Conservation (phyloP, 148 eudicot genomes). For the Rhododendron griersonianum region DNA sequence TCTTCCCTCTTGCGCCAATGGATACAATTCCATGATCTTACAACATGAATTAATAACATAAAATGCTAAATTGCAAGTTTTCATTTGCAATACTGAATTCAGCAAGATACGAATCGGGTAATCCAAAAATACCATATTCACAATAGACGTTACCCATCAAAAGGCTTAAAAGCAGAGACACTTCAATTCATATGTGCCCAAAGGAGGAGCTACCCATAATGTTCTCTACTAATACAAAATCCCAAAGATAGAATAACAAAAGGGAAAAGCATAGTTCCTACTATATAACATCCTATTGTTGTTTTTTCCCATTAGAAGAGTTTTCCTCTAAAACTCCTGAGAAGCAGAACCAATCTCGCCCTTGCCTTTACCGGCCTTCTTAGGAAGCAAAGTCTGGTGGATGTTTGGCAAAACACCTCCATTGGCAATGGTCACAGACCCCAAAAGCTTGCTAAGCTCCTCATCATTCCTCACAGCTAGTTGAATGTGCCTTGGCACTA, state of each 20-base stretch:
- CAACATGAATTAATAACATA: background rate
- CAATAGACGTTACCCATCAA: background rate
- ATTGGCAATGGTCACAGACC: constrained; percentile 31
- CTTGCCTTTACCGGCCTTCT: constrained; percentile 27
- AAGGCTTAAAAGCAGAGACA: background rate
- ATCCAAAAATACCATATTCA: background rate
- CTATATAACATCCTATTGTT: background rate
- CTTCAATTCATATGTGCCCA: background rate
- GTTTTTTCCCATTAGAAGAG: background rate
- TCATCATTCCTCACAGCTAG: constrained; percentile 36
- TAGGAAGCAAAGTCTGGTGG: constrained; percentile 26
- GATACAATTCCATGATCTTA: background rate
- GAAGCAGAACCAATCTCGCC: constrained; percentile 26
- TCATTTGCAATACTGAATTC: background rate
- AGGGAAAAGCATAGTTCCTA: background rate
- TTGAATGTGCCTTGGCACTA: constrained; percentile 33
- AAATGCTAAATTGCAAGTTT: too few species aligned
- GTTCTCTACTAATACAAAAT: background rate
- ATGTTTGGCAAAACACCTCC: constrained; percentile 31
- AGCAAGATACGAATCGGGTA: background rate
- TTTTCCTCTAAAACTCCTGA: constrained; percentile 28
- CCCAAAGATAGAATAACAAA: background rate
- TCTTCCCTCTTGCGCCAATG: too few species aligned
- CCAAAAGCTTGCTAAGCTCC: constrained; percentile 32
- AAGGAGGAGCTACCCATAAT: background rate